These are phyloP conservation scores for Mycena capillaripes DNA, from an alignment of 768 basidiomycete species.

Conservation along the genomic window DNA sequence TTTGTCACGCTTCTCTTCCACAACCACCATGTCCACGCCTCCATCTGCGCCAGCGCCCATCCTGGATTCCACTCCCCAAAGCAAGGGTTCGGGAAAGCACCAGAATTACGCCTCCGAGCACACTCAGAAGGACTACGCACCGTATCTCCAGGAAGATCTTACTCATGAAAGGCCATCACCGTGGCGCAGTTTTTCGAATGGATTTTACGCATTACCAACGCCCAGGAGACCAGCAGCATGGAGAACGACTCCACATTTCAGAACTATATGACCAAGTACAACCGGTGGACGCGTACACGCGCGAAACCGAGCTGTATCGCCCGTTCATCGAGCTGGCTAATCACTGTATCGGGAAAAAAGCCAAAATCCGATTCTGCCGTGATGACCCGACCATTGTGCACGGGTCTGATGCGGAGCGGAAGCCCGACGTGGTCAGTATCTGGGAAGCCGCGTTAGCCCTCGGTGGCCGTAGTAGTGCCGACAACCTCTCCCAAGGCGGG, in stretches of 20 bases:
- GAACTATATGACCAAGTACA: not conserved
- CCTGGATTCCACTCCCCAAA: constrained; percentile 19
- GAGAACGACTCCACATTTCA: not conserved
- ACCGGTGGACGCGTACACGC: not conserved
- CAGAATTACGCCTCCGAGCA: constrained; percentile 17
- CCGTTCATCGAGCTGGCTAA: constrained; percentile 19
- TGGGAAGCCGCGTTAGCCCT: not conserved
- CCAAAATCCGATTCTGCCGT: constrained; percentile 8
- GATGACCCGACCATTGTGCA: not conserved
- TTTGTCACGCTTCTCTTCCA: not conserved
- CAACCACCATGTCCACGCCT: constrained; percentile 22
- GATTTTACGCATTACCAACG: constrained; percentile 6
- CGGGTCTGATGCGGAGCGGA: constrained; percentile 13
- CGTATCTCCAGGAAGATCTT: constrained; percentile 21
- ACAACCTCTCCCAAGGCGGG: constrained; percentile 7
- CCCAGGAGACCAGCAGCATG: constrained; percentile 6
- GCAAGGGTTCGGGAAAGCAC: constrained; percentile 18
- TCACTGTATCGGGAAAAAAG: not conserved
- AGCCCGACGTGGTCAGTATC: constrained; percentile 19
- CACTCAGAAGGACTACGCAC: constrained; percentile 24
- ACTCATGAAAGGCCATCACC: constrained; percentile 11
- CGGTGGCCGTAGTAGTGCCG: not conserved
- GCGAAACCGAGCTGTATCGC: constrained; percentile 3
- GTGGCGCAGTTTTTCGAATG: constrained; percentile 8
- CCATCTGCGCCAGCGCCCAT: constrained; percentile 23